A percentile compares a stretch with the other conserved stretches of the same genome.
Evolutionary conservation across 148 eudicot species (phyloP).

Genomic region (Spergularia bocconei): DNA sequence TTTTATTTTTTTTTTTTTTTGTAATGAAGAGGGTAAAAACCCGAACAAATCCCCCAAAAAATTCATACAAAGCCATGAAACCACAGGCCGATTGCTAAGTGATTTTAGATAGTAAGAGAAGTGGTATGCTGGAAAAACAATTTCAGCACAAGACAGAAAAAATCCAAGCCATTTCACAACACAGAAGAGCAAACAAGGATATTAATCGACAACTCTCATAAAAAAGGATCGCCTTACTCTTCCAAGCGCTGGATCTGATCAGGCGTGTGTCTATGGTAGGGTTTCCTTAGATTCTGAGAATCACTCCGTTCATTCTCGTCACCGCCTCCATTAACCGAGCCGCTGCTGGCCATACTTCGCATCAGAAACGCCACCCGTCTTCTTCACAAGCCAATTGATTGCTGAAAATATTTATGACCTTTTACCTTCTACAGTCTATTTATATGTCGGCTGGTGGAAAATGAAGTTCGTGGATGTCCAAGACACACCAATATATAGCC

Average conservation of each 20-base stretch:
- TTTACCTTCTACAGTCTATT: background rate
- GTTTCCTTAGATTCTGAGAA: conserved; percentile 15
- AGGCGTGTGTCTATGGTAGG: conserved; percentile 32
- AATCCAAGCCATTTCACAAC: background rate
- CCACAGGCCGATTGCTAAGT: background rate
- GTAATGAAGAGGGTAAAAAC: no score
- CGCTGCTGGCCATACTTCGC: background rate
- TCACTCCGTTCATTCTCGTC: conserved; percentile 24
- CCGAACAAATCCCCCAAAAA: no score
- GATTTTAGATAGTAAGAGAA: background rate
- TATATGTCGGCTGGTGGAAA: background rate
- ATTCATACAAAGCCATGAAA: no score
- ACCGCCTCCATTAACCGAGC: conserved; percentile 19
- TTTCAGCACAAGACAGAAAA: background rate
- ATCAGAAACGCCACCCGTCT: conserved; percentile 6
- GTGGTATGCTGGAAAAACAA: background rate
- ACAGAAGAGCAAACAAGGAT: background rate
- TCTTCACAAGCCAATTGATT: conserved; percentile 1
- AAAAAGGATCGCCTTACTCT: conserved; percentile 24
- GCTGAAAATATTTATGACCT: background rate
- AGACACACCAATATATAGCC: background rate
- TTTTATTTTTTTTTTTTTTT: no score
- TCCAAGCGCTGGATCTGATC: conserved; percentile 39
- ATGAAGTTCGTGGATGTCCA: background rate
- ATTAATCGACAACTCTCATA: background rate